Evolutionary conservation across 1,284 basidiomycete species (phyloP).

Genomic region (Sanguinoderma infundibulare): DNA sequence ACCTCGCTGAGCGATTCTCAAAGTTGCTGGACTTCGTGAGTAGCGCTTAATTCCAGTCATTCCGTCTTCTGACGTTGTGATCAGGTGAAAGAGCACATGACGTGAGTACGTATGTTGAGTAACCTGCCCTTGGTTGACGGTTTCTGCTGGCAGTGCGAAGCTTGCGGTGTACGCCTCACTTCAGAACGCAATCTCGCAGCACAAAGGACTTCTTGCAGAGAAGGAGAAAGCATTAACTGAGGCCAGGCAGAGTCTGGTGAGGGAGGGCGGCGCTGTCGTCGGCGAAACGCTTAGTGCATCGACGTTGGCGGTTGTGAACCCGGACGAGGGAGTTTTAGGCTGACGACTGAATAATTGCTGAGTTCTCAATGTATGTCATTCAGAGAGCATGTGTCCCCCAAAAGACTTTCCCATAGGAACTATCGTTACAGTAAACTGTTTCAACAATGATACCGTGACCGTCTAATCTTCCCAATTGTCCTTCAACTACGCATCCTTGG

Average conservation of each 20-base stretch:
- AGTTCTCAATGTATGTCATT: not conserved
- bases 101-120: conserved; percentile 19
- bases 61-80: not conserved
- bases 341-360: not conserved
- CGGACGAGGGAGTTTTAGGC: not conserved
- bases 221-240: conserved; percentile 28
- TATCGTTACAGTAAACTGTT: not conserved
- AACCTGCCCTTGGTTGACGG: not conserved
- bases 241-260: conserved; percentile 30
- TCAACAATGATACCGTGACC: not conserved
- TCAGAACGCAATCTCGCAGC: conserved; percentile 25
- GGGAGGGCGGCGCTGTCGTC: conserved; percentile 33
- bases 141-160: conserved; percentile 27
- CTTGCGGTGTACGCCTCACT: conserved; percentile 31
- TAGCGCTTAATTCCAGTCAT: not conserved
- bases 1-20: conserved; percentile 28
- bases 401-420: not conserved
- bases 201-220: conserved; percentile 27
- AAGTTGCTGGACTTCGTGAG: conserved; percentile 35
- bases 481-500: conserved; percentile 34
- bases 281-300: conserved; percentile 7
- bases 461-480: not conserved
- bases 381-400: not conserved
- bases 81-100: conserved; percentile 39
- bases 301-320: not conserved